Conservation (phyloP, 495 filamentous ascomycete species). For the Aspergillus hancockii region DNA sequence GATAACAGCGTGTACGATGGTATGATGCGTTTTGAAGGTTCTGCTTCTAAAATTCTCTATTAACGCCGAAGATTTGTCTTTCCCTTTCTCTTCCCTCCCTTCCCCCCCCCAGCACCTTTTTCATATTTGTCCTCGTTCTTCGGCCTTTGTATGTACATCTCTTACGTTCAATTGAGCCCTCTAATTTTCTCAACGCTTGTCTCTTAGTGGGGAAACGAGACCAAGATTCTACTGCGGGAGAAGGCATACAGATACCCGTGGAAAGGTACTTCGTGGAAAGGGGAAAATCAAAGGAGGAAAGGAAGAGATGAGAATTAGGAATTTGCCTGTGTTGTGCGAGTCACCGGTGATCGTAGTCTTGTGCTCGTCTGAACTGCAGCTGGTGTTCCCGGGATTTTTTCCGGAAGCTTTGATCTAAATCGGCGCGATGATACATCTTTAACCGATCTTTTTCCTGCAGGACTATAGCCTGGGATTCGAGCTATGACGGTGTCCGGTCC, state of each 20-base stretch:
- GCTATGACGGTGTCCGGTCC: not conserved
- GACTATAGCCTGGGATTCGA: not conserved
- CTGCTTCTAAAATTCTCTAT: constrained; percentile 8
- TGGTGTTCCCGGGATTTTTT: not conserved
- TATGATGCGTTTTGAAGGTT: constrained; percentile 9
- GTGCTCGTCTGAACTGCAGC: not conserved
- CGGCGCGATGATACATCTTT: not conserved
- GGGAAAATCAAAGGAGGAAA: not conserved
- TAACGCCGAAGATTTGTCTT: constrained; percentile 8
- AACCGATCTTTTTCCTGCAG: not conserved
- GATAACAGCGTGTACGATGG: constrained; percentile 25
- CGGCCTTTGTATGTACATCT: constrained; percentile 8
- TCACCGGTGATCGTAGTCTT: not conserved
- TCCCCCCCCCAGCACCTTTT: not conserved
- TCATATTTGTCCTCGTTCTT: not conserved
- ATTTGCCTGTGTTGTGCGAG: not conserved
- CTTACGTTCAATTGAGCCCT: constrained; percentile 5
- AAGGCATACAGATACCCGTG: not conserved
- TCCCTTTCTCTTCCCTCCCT: constrained; percentile 2
- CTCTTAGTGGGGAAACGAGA: not conserved
- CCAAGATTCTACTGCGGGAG: not conserved
- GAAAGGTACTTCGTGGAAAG: too few relatives aligned
- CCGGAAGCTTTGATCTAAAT: not conserved
- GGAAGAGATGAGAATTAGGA: not conserved
- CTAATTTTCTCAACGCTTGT: not conserved